These are phyloP conservation scores for Monilinia fructicola DNA, from an alignment of 2,329 filamentous ascomycete species.

Conservation along the genomic window DNA sequence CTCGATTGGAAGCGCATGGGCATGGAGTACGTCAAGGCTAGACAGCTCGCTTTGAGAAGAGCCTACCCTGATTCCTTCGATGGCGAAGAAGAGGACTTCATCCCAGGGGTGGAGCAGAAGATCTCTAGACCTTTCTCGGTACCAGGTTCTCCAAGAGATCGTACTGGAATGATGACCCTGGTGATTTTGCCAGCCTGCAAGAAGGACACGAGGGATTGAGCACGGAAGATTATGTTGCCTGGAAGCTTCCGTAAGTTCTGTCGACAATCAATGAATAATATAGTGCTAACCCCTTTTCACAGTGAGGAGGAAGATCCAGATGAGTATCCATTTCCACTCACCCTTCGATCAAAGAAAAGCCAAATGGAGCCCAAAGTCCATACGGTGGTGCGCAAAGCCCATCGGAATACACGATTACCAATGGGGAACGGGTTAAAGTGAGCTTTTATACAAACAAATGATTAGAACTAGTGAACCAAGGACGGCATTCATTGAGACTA, in stretches of 20 bases:
- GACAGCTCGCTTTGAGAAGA: constrained; percentile 85
- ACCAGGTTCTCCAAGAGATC: constrained; percentile 86
- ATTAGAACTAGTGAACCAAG: constrained; percentile 3
- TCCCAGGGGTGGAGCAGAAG: constrained; percentile 90
- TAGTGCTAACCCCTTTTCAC: constrained; percentile 29
- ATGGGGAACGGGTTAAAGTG: constrained; percentile 34
- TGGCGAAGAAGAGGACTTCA: constrained; percentile 80
- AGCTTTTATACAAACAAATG: constrained; percentile 9
- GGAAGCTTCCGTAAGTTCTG: constrained; percentile 89
- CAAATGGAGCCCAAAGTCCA: constrained; percentile 37
- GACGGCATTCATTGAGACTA: constrained; percentile 13
- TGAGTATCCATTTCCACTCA: constrained; percentile 70
- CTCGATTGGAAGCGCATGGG: constrained; percentile 99
- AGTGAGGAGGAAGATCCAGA: constrained; percentile 93
- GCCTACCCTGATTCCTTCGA: constrained; percentile 88
- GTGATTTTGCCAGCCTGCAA: constrained; percentile 94
- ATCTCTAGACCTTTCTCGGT: constrained; percentile 92
- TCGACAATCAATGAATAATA: background rate
- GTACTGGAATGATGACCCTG: constrained; percentile 98
- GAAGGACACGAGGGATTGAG: constrained; percentile 89
- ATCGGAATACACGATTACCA: constrained; percentile 34
- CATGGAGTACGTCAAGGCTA: constrained; percentile 97
- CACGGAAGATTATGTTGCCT: constrained; percentile 97
- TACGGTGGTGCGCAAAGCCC: constrained; percentile 38
- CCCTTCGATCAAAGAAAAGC: constrained; percentile 51